Conservation (phyloP, 2,329 filamentous ascomycete genomes). For the Ascochyta koolunga region DNA sequence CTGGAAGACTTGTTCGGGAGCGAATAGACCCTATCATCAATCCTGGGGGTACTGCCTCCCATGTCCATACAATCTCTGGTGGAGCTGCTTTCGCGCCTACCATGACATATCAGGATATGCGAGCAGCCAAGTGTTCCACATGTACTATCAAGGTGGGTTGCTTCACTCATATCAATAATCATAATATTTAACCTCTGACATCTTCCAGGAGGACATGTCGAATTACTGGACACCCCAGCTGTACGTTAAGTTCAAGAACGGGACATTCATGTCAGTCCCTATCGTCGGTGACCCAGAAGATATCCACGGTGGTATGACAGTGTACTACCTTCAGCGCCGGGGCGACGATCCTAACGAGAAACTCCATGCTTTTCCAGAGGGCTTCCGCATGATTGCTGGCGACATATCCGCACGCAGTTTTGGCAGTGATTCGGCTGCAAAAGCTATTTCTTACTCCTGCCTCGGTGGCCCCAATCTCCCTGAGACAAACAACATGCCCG, state of each 20-base stretch:
- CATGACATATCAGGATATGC: slow-evolving; percentile 66
- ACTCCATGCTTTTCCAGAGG: slow-evolving; percentile 71
- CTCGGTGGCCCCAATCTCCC: slow-evolving; percentile 50
- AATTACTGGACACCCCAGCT: slow-evolving; percentile 80
- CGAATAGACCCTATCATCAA: slow-evolving; percentile 71
- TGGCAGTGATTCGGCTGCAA: slow-evolving; percentile 50
- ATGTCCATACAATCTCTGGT: slow-evolving; percentile 75
- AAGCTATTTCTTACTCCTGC: slow-evolving; percentile 65
- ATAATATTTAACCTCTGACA: neutral
- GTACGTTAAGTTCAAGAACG: slow-evolving; percentile 62
- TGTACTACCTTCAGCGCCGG: slow-evolving; percentile 70
- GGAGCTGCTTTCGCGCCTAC: slow-evolving; percentile 70
- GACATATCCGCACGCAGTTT: slow-evolving; percentile 65
- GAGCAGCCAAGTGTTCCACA: slow-evolving; percentile 69
- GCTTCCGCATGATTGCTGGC: slow-evolving; percentile 74
- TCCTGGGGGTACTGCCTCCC: slow-evolving; percentile 63
- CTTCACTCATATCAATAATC: no score
- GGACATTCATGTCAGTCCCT: slow-evolving; percentile 65
- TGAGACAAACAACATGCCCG: slow-evolving; percentile 67
- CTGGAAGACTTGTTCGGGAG: slow-evolving; percentile 44
- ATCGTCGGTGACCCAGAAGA: slow-evolving; percentile 56
- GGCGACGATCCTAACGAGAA: slow-evolving; percentile 63
- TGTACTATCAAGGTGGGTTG: slow-evolving; percentile 64
- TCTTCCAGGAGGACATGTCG: slow-evolving; percentile 48
- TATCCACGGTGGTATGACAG: slow-evolving; percentile 66